A percentile compares a stretch with the other conserved stretches of the same genome.
phyloP scores from a whole-genome alignment of 139 green algal species.

The Chlorella sp. region DNA sequence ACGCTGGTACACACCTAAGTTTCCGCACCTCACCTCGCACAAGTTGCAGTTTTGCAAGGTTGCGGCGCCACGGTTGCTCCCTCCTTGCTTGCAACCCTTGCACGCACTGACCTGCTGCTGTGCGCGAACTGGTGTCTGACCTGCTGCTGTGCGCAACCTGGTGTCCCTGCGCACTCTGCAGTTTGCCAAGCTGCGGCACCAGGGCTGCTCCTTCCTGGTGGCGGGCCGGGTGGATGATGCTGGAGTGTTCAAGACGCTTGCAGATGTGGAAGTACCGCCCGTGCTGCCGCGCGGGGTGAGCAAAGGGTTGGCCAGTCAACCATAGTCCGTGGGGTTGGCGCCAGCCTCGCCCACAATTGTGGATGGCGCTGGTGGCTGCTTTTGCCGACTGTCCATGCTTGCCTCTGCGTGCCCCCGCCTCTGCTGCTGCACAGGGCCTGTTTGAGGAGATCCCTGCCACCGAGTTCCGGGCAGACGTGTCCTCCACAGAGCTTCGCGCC shows the following conservation, averaged over 20 bases:
- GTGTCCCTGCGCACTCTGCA: slow-evolving; percentile 30
- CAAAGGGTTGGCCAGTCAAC: too few relatives aligned
- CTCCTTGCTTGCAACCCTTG: too few relatives aligned
- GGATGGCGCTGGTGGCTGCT: too few relatives aligned
- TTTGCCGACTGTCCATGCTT: neutral
- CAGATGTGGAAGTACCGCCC: slow-evolving; percentile 65
- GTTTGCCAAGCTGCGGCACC: slow-evolving; percentile 51
- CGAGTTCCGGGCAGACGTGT: slow-evolving; percentile 77
- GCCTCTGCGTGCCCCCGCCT: neutral
- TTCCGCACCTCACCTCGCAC: too few relatives aligned
- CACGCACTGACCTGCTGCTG: too few relatives aligned
- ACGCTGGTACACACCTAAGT: too few relatives aligned
- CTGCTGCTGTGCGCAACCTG: too few relatives aligned
- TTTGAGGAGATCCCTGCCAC: slow-evolving; percentile 70
- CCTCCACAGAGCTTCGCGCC: slow-evolving; percentile 75
- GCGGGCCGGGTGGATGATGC: slow-evolving; percentile 63
- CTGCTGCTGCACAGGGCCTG: slow-evolving; percentile 46
- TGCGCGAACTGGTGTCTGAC: neutral
- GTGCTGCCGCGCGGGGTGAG: slow-evolving; percentile 53
- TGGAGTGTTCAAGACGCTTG: slow-evolving; percentile 63
- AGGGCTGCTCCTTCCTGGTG: slow-evolving; percentile 78
- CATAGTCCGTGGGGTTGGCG: too few relatives aligned
- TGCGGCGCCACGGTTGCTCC: too few relatives aligned
- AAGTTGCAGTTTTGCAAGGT: too few relatives aligned
- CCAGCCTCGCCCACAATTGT: too few relatives aligned